Evolutionary conservation across 441 rosid genomes (phyloP), one percentile per base, ranked within the genome.

Genomic region (Aleurites moluccanus): DNA sequence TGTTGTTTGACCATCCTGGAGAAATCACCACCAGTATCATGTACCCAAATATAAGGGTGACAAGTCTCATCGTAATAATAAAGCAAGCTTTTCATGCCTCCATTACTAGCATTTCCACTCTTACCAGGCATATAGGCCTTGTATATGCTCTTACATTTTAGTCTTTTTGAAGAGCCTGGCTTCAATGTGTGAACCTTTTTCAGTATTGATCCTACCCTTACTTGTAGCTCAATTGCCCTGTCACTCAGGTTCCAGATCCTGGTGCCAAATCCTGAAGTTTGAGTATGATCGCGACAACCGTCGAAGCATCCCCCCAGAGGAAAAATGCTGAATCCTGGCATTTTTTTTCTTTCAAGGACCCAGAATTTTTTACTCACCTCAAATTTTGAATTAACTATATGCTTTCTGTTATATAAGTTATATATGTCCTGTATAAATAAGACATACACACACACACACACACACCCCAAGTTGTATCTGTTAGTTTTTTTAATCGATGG

Each of bases 1-100:
- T 93, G 97, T 78, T 93, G 96, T 88, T 91, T 94, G 55, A 91
- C 97, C 91, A 91, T 91, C 81, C 90, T 91, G 1, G 91, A 85
- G 53, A 90, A 86, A 82, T 88, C 97, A 6, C 87, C 90, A 15
- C 90, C 93, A 0, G 83, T 78, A 72, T 89, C 97, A 52, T 92
- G 89, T 6, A 92, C 88, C 98, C 98, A 94, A 11, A 94, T 85
- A 74, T 94, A 94, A 40, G 96, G 98, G 50, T 84, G 91, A 50
- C 92, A 89, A 1, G 97, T 86, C 79, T 90, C 91, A 60, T 94
- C 98, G 40, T 86, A 83, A 84, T 86, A 86, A 77, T 94, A 89
- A 73, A 88, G 69, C 91, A 93, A 75, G 77, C 82, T 86, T 83
- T 83, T 88, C 86, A 79, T 84, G 60, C 86, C 77, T 50, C 79